Base-by-base conservation (phyloP, 2,329 filamentous ascomycete genomes). In the Cladosporium cucumerinum region DNA sequence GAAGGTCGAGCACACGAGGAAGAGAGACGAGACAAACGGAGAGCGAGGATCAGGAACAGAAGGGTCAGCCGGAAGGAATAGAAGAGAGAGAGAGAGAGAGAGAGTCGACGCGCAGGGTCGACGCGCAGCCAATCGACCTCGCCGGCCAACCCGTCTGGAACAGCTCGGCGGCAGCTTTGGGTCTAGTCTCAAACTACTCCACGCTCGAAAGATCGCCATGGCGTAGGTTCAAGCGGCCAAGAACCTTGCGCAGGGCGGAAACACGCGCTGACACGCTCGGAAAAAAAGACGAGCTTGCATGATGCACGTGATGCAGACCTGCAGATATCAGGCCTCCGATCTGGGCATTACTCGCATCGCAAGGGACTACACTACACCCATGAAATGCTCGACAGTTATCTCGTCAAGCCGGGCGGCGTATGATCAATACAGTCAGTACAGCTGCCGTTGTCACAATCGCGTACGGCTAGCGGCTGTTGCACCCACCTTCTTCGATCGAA, bases 41-140 rank as follows among this genome's bases (percentile, higher is more conserved):
- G 43, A 14, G n/a, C 39, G 58, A 61, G 46, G 58, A 61, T 51
- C 43, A 61, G 58, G 58, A 34, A 51, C 21, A 34, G 39, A 46
- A 32, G 14, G 26, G 34, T 28, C 25, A 30, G 49, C 52, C 39
- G 54, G 54, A 57, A 57, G 21, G n/a, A n/a, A n/a, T 16, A 32
- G 54, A 36, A 23, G 30, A 21, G 36, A 18, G 23, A 46, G 21
- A n/a, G n/a, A n/a, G n/a, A n/a, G n/a, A n/a, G 30, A 21, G 36
- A 18, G 23, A 46, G 21, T 55, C 32, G 34, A n/a, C 23, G 55
- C 34, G 55, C 55, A 57, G 54, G 54, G 54, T 54, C 54, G 54
- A 57, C 54, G 32, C 30, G 32, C 55, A 30, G 36, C 55, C 51
- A 28, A 58, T 39, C 55, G 34, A 16, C 5, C 26, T 12, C 16